These are phyloP conservation scores for Aspergillus saccharolyticus DNA, from an alignment of 495 filamentous ascomycete species.

Conservation along the genomic window DNA sequence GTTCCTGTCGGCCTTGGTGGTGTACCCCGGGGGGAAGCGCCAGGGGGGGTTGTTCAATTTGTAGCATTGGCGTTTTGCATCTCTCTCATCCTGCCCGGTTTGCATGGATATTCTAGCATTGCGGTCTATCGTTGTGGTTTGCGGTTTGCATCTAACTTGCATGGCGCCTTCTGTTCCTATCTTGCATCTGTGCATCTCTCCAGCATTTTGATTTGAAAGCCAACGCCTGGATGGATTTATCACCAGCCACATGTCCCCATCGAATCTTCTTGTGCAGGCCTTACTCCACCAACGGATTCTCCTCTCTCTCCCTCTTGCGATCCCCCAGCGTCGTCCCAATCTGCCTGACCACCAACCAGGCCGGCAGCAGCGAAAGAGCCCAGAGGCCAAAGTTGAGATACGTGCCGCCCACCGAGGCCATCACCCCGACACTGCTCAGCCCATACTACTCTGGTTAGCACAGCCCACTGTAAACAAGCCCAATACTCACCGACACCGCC, in stretches of 20 bases:
- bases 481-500: slow-evolving; percentile 45
- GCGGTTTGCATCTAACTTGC: too few relatives aligned
- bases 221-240: too few relatives aligned
- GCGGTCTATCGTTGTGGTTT: too few relatives aligned
- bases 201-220: too few relatives aligned
- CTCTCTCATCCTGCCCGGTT: too few relatives aligned
- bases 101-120: too few relatives aligned
- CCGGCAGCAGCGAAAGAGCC: slow-evolving; percentile 50
- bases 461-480: background rate
- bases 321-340: slow-evolving; percentile 41
- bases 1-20: slow-evolving; percentile 75
- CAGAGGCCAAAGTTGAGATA: slow-evolving; percentile 62
- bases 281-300: background rate
- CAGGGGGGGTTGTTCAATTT: slow-evolving; percentile 85
- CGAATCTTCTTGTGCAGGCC: too few relatives aligned
- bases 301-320: slow-evolving; percentile 32
- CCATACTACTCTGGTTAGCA: slow-evolving; percentile 42
- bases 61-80: slow-evolving; percentile 30
- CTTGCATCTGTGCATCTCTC: too few relatives aligned
- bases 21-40: slow-evolving; percentile 87
- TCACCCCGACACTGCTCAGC: slow-evolving; percentile 48
- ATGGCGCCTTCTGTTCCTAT: too few relatives aligned
- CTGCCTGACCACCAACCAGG: slow-evolving; percentile 53
- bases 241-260: too few relatives aligned
- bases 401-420: slow-evolving; percentile 54